These are phyloP conservation scores for Coemansia umbellata DNA, from an alignment of 192 early-diverging fungal species.

Conservation along the genomic window DNA sequence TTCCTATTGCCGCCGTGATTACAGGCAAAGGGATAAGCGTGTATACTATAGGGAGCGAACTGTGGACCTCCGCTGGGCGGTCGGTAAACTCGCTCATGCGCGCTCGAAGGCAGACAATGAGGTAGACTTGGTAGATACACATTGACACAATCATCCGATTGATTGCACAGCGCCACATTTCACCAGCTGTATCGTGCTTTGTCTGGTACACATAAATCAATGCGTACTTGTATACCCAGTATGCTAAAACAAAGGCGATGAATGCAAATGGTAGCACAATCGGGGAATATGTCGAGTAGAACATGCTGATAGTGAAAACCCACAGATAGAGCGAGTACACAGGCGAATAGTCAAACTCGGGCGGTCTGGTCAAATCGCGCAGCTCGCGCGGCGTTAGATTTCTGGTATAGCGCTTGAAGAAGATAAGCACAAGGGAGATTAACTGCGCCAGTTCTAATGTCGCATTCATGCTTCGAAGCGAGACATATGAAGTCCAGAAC, in stretches of 20 bases:
- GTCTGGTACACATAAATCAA: constrained; percentile 76
- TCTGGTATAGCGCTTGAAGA: constrained; percentile 56
- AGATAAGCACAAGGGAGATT: constrained; percentile 54
- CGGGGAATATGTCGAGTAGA: constrained; percentile 70
- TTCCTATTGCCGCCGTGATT: constrained; percentile 55
- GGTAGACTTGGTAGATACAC: constrained; percentile 63
- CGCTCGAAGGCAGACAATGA: constrained; percentile 55
- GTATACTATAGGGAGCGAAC: constrained; percentile 46
- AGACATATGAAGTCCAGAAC: constrained; percentile 77
- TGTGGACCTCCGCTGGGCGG: constrained; percentile 16
- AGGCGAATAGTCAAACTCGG: constrained; percentile 67
- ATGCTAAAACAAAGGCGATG: constrained; percentile 60
- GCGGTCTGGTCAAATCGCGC: constrained; percentile 60
- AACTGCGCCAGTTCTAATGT: constrained; percentile 68
- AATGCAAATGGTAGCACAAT: constrained; percentile 63
- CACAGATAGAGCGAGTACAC: constrained; percentile 68
- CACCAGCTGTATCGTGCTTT: constrained; percentile 64
- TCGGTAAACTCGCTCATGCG: constrained; percentile 56
- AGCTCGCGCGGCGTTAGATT: constrained; percentile 67
- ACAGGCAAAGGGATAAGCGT: constrained; percentile 59
- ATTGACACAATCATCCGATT: constrained; percentile 65
- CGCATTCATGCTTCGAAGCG: constrained; percentile 60
- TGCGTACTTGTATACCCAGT: constrained; percentile 69
- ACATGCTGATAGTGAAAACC: constrained; percentile 66
- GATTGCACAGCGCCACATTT: constrained; percentile 65